Conservation (phyloP, 495 filamentous ascomycete species). For the Oidiodendron maius region DNA sequence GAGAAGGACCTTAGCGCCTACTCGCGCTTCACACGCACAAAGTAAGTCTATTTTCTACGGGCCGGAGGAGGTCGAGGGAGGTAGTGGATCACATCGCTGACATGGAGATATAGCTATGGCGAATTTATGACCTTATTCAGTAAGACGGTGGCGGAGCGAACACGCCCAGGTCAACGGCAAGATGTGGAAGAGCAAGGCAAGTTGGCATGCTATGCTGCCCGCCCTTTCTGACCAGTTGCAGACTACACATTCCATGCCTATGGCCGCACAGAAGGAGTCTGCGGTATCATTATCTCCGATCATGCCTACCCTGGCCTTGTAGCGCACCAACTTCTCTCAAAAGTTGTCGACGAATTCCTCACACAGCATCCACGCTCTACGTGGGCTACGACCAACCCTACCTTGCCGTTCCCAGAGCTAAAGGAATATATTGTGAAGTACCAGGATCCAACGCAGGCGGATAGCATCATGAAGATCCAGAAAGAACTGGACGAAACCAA, state of each 20-base stretch:
- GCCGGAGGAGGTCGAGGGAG: not conserved
- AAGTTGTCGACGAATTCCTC: slow-evolving; percentile 91
- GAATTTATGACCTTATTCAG: slow-evolving; percentile 68
- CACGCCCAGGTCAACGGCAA: slow-evolving; percentile 79
- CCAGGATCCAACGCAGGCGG: slow-evolving; percentile 83
- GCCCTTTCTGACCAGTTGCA: slow-evolving; percentile 16
- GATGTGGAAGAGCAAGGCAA: slow-evolving; percentile 80
- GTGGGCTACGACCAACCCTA: slow-evolving; percentile 39
- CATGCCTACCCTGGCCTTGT: slow-evolving; percentile 85
- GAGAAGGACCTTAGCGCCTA: slow-evolving; percentile 78
- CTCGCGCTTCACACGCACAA: slow-evolving; percentile 70
- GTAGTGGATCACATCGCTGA: not conserved
- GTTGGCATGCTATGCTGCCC: not conserved
- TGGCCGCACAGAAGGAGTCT: slow-evolving; percentile 78
- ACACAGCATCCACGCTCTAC: slow-evolving; percentile 65
- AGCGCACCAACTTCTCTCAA: slow-evolving; percentile 89
- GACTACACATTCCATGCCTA: slow-evolving; percentile 88
- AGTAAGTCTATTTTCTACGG: slow-evolving; percentile 34
- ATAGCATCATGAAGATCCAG: slow-evolving; percentile 92
- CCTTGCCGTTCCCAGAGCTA: slow-evolving; percentile 59
- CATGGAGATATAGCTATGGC: slow-evolving; percentile 10
- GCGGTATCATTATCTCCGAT: slow-evolving; percentile 83
- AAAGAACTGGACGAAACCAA: slow-evolving; percentile 97
- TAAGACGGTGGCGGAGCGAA: slow-evolving; percentile 73
- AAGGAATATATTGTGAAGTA: slow-evolving; percentile 82